Base-by-base conservation (phyloP, 352 stramenopile species). In the Peronospora belbahrii region DNA sequence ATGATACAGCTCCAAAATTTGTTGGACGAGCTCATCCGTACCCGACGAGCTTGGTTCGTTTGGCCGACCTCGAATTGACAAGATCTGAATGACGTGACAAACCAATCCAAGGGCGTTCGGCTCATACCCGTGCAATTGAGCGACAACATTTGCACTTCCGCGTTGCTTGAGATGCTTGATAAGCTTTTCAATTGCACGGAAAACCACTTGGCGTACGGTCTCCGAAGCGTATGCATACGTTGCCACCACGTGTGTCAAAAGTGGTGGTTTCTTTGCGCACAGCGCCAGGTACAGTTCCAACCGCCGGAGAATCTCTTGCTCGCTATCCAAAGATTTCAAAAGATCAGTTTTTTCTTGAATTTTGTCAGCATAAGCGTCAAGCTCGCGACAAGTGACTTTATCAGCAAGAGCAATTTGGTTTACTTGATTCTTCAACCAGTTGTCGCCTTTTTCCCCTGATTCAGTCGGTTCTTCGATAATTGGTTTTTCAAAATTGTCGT, bases 151-250 rank as follows among this genome's bases (percentile, higher is more conserved):
- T 23, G 62, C 52, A 36, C 60, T 74, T 33, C 75, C 74, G 27
- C 66, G 72, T 50, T 84, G 74, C 57, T 85, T 86, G 5, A 88
- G 61, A 57, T 87, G 74, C 59, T 86, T 87, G 55, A 91, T 91
- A 22, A 91, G 70, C 54, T 91, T 91, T 50, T 91, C 79, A 62
- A 87, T 79, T 6, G 77, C 74, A 31, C 72, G 63, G 53, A 88
- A 84, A 35, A 87, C 59, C 17, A 82, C 70, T 50, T 85, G 71
- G 10, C 78, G 79, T 15, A 76, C 76, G n/a, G 68, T 28, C 38
- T 85, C 76, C 11, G 59, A 68, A 53, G 79, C 63, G 19, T 67
- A 64, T 24, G 63, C 71, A 40, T 91, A 91, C 15, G 74, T 65
- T 9, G 62, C 42, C 19, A 91, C 67, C 17, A 91, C 46, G 5